Conservation (phyloP, 805 yeast species). For the Pichia insulana region DNA sequence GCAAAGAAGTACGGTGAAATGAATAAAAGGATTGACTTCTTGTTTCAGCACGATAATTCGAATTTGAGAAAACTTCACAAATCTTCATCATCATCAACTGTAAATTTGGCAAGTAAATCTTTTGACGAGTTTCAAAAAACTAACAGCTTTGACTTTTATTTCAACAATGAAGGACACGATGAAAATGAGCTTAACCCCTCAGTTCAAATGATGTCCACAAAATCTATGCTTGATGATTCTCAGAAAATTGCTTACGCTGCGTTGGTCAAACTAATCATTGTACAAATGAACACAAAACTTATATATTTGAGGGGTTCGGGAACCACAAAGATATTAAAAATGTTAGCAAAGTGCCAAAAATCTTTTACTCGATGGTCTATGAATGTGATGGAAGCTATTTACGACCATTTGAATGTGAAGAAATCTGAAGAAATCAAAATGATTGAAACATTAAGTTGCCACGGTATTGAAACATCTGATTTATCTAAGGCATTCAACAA, state of each 20-base stretch:
- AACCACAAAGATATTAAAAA: conserved; percentile 44
- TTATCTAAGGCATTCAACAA: conserved; percentile 49
- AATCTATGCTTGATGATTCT: conserved; percentile 66
- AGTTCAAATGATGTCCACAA: conserved; percentile 73
- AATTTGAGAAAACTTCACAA: conserved; percentile 25
- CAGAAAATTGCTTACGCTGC: conserved; percentile 93
- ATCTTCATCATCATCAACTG: conserved; percentile 5
- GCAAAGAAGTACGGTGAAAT: conserved; percentile 55
- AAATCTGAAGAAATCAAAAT: conserved; percentile 66
- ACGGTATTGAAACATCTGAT: conserved; percentile 72
- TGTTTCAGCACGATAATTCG: conserved; percentile 32
- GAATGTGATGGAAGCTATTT: conserved; percentile 59
- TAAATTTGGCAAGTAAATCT: conserved; percentile 1
- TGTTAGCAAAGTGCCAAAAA: conserved; percentile 60
- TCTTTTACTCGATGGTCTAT: conserved; percentile 81
- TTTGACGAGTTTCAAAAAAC: conserved; percentile 12
- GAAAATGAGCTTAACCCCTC: conserved; percentile 37
- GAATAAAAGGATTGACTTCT: conserved; percentile 44
- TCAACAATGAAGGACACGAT: conserved; percentile 17
- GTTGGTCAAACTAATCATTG: conserved; percentile 62
- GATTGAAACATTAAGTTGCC: conserved; percentile 80
- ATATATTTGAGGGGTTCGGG: conserved; percentile 51
- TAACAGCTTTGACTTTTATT: conserved; percentile 20
- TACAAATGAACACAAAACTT: conserved; percentile 74
- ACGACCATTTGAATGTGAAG: conserved; percentile 69